Conservation (phyloP, 2,329 filamentous ascomycete genomes). For the Aspergillus caelatus region DNA sequence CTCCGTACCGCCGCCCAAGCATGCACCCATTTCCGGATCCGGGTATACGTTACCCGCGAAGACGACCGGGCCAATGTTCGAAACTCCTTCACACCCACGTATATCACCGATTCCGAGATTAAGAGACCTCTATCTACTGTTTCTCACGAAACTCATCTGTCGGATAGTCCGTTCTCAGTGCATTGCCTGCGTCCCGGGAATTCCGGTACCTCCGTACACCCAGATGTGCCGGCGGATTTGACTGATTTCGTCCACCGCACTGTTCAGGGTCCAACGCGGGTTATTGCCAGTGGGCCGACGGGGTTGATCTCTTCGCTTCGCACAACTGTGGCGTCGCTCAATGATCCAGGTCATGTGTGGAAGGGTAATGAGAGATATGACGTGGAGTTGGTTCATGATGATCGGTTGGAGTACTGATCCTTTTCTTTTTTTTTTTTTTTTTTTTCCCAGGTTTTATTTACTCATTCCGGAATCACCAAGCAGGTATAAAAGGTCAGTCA, state of each 20-base stretch:
- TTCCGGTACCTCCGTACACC: slow-evolving; percentile 16
- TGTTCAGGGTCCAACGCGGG: slow-evolving; percentile 52
- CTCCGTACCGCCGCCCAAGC: slow-evolving; percentile 46
- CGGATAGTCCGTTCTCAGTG: slow-evolving; percentile 12
- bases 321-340: slow-evolving; percentile 56
- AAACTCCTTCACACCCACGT: background rate
- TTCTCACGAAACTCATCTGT: background rate
- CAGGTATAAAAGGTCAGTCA: too few relatives aligned
- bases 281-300: slow-evolving; percentile 64
- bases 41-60: slow-evolving; percentile 64
- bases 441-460: too few relatives aligned
- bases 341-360: slow-evolving; percentile 59
- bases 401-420: slow-evolving; percentile 50
- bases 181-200: slow-evolving; percentile 12
- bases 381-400: slow-evolving; percentile 62
- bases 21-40: slow-evolving; percentile 51
- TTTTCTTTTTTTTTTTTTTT: too few relatives aligned
- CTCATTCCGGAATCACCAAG: too few relatives aligned
- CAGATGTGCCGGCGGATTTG: slow-evolving; percentile 51
- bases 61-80: slow-evolving; percentile 8
- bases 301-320: slow-evolving; percentile 64
- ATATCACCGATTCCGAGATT: background rate
- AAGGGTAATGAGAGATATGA: slow-evolving; percentile 59
- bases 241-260: slow-evolving; percentile 50
- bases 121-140: background rate